These are phyloP conservation scores for Sporothrix protearum DNA, from an alignment of 2,329 filamentous ascomycete genomes.

Conservation along the genomic window DNA sequence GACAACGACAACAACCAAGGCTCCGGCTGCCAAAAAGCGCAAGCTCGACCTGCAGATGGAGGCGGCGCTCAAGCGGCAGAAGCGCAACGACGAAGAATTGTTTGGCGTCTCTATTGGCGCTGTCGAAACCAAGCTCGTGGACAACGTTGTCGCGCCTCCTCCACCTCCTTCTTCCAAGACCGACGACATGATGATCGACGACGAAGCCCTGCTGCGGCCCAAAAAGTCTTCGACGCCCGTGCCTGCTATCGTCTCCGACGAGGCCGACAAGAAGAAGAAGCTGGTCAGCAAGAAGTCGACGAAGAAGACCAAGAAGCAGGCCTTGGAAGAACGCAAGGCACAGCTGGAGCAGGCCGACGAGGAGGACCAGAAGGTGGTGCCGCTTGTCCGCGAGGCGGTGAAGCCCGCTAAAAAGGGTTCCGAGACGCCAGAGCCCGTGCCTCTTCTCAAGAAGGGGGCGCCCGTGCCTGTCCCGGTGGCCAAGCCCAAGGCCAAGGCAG, in stretches of 20 bases:
- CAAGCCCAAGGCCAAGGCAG: constrained; percentile 29
- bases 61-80: constrained; percentile 70
- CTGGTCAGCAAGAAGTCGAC: constrained; percentile 60
- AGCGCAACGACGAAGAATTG: constrained; percentile 74
- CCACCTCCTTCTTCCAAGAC: constrained; percentile 37
- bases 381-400: constrained; percentile 23
- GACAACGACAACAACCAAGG: not conserved
- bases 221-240: constrained; percentile 38
- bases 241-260: constrained; percentile 34
- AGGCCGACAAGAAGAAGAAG: constrained; percentile 47
- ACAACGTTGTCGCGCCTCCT: constrained; percentile 39
- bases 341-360: constrained; percentile 46
- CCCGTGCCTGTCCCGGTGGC: constrained; percentile 28
- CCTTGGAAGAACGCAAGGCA: constrained; percentile 64
- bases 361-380: constrained; percentile 33
- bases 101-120: constrained; percentile 61
- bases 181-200: constrained; percentile 50
- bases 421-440: not conserved
- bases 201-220: constrained; percentile 31
- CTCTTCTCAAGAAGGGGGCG: not conserved
- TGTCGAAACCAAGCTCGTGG: constrained; percentile 50
- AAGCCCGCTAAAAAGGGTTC: constrained; percentile 34
- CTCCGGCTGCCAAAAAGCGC: constrained; percentile 62
- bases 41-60: constrained; percentile 69
- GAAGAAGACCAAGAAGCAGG: constrained; percentile 73